Percentiles rank a stretch among this genome's conserved stretches.
phyloP scores from a whole-genome alignment of 2,329 filamentous ascomycete genomes.

The Aspergillus hortae region DNA sequence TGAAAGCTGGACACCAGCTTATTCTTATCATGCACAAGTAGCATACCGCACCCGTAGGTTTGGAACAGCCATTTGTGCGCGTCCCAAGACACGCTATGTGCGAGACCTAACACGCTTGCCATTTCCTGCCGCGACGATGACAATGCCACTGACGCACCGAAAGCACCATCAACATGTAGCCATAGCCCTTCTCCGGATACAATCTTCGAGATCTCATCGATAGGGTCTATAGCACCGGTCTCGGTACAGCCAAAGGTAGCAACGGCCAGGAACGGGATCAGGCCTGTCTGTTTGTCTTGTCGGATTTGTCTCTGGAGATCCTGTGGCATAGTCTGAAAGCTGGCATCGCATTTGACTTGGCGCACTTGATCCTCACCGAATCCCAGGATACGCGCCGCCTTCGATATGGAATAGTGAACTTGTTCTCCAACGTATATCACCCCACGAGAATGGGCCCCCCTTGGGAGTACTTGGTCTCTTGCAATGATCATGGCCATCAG shows the following conservation, averaged over 20 bases:
- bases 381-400: conserved; percentile 13
- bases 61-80: conserved; percentile 25
- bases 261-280: conserved; percentile 15
- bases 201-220: conserved; percentile 10
- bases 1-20: conserved; percentile 13
- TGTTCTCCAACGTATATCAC: conserved; percentile 18
- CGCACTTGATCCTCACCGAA: conserved; percentile 14
- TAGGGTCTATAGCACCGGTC: conserved; percentile 19
- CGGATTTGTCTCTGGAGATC: conserved; percentile 1
- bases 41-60: conserved; percentile 23
- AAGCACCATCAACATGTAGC: conserved; percentile 23
- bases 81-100: conserved; percentile 24
- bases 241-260: conserved; percentile 17
- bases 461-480: conserved; percentile 13
- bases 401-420: conserved; percentile 14
- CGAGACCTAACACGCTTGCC: conserved; percentile 10
- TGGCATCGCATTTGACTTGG: conserved; percentile 7
- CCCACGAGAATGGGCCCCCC: not conserved
- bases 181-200: conserved; percentile 12
- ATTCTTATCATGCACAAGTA: conserved; percentile 12
- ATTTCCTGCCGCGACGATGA: conserved; percentile 10
- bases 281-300: conserved; percentile 5
- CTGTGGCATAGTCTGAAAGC: conserved; percentile 4
- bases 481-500: conserved; percentile 17
- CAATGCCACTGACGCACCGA: conserved; percentile 16